Evolutionary conservation across 2,329 filamentous ascomycete genomes (phyloP).

Genomic region (Diaporthe sp.): DNA sequence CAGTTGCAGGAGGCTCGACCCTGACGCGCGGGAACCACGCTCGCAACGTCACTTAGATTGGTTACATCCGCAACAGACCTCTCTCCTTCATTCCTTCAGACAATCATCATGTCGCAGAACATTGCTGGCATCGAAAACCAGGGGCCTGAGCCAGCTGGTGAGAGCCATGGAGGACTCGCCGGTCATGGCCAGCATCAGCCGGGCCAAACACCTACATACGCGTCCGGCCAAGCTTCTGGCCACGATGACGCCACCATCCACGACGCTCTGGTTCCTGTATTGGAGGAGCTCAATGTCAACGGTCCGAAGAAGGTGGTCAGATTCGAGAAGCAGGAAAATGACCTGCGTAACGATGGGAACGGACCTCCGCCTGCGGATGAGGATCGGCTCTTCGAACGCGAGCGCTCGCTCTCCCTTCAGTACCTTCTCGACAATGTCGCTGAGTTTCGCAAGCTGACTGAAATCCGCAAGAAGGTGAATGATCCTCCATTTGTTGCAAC

Average conservation of each 20-base stretch:
- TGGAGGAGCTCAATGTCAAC: constrained; percentile 1
- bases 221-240: not conserved
- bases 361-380: not conserved
- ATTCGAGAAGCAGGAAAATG: not conserved
- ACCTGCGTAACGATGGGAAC: not conserved
- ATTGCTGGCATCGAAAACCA: not conserved
- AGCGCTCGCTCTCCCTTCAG: constrained; percentile 15
- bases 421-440: constrained; percentile 33
- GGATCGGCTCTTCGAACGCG: constrained; percentile 20
- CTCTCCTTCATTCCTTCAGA: not conserved
- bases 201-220: not conserved
- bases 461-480: constrained; percentile 27
- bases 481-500: rapidly evolving
- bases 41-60: not conserved
- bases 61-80: not conserved
- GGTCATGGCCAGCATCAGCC: too few species aligned
- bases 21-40: not conserved
- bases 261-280: not conserved
- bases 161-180: not conserved
- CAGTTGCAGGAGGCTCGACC: not conserved
- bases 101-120: not conserved
- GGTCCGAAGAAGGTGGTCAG: not conserved
- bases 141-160: not conserved
- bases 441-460: constrained; percentile 18
- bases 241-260: not conserved